A percentile compares a stretch with the other conserved stretches of the same genome.
Conservation (phyloP, 495 filamentous ascomycete species). For the Terfezia boudieri region DNA sequence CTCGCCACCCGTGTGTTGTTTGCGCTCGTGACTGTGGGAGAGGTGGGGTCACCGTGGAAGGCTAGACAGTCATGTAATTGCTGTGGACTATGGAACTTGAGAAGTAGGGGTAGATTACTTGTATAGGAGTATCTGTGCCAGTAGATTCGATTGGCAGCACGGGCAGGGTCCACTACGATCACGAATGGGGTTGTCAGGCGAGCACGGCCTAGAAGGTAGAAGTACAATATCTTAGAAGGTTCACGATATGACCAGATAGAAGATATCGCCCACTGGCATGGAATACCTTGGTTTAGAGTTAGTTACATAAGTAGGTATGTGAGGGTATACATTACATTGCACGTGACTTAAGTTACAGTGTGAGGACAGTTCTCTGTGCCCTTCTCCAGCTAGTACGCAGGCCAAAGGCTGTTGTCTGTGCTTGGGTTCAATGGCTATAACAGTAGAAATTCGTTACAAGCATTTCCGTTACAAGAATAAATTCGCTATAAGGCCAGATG, state of each 20-base stretch:
- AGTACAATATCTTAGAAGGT: too few species aligned
- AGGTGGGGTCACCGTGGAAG: slow-evolving; percentile 39
- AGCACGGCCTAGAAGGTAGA: too few species aligned
- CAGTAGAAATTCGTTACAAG: too few species aligned
- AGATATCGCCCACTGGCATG: too few species aligned
- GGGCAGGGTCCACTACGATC: slow-evolving; percentile 40
- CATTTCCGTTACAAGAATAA: too few species aligned
- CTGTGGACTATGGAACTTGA: slow-evolving; percentile 43
- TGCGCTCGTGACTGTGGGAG: slow-evolving; percentile 29
- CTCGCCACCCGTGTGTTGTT: slow-evolving; percentile 30
- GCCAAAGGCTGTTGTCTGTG: slow-evolving; percentile 38
- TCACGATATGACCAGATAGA: too few species aligned
- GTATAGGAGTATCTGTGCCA: slow-evolving; percentile 26
- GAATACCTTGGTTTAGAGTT: too few species aligned
- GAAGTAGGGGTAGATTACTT: slow-evolving; percentile 49
- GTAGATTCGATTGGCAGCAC: slow-evolving; percentile 29
- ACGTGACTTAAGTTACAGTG: slow-evolving; percentile 28
- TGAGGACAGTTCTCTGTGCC: slow-evolving; percentile 40
- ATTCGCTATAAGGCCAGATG: too few species aligned
- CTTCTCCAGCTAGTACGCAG: slow-evolving; percentile 41
- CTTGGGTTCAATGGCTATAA: slow-evolving; percentile 33
- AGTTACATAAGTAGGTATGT: background rate
- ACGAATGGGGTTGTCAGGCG: too few species aligned
- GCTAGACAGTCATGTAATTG: slow-evolving; percentile 42
- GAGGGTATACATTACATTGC: background rate